phyloP scores from a whole-genome alignment of 441 rosid genomes.

The Sinapis alba region DNA sequence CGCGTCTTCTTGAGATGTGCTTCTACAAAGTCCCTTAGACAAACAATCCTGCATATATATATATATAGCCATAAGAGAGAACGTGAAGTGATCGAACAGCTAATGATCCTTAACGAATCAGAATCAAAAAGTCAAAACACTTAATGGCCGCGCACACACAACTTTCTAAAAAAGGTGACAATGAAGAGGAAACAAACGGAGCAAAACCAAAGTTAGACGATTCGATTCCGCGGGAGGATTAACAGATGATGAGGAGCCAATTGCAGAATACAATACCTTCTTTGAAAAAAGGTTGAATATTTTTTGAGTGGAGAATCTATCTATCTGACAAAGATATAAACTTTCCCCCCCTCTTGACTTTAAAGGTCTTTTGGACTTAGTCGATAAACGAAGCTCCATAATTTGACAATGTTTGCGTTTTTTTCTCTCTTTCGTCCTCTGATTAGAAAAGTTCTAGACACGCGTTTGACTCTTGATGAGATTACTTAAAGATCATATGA shows the following conservation, averaged over 20 bases:
- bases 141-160: slow-evolving; percentile 6
- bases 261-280: slow-evolving; percentile 34
- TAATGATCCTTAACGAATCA: slow-evolving; percentile 28
- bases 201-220: slow-evolving; percentile 19
- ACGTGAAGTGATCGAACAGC: slow-evolving; percentile 12
- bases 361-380: background rate
- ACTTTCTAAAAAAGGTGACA: slow-evolving; percentile 9
- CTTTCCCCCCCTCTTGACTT: background rate
- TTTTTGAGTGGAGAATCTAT: slow-evolving; percentile 11
- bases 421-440: background rate
- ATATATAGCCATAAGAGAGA: slow-evolving; percentile 13
- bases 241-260: slow-evolving; percentile 2
- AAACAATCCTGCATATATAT: background rate
- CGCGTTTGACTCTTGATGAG: background rate
- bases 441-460: background rate
- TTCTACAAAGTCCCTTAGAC: slow-evolving; percentile 1
- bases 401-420: background rate
- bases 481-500: background rate
- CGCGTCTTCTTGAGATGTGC: slow-evolving; percentile 7
- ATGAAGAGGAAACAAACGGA: background rate
- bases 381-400: background rate
- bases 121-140: slow-evolving; percentile 31
- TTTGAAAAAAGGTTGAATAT: background rate
- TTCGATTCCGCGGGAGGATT: slow-evolving; percentile 34
- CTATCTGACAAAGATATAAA: background rate